phyloP scores from a whole-genome alignment of 75 land plant species.

The Gnetum montanum region DNA sequence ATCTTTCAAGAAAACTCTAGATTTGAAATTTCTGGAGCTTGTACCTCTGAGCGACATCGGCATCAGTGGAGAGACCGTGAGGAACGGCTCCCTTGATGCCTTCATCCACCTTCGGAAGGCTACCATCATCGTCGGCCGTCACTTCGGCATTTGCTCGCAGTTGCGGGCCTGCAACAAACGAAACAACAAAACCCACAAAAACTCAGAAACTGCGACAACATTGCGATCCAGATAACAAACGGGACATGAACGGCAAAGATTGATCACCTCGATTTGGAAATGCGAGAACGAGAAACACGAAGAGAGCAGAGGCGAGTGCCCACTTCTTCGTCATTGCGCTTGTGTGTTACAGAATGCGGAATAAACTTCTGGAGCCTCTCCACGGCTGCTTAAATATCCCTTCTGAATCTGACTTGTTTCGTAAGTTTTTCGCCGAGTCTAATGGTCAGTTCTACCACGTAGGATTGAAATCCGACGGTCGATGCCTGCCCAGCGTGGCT shows the following conservation, averaged over 20 bases:
- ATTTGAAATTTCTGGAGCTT: background rate
- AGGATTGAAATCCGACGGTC: too few species aligned
- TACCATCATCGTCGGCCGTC: slow-evolving; percentile 29
- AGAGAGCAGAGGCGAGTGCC: slow-evolving; percentile 43
- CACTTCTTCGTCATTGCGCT: slow-evolving; percentile 72
- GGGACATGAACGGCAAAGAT: background rate
- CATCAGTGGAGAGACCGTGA: slow-evolving; percentile 76
- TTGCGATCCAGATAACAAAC: background rate
- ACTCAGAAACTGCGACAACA: background rate
- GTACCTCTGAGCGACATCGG: slow-evolving; percentile 87
- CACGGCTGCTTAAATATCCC: too few species aligned
- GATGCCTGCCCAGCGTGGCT: too few species aligned
- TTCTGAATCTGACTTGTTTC: too few species aligned
- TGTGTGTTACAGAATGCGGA: too few species aligned
- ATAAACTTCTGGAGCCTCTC: too few species aligned
- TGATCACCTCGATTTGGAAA: slow-evolving; percentile 48
- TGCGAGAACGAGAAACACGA: slow-evolving; percentile 34
- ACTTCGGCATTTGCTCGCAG: slow-evolving; percentile 62
- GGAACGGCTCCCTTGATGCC: slow-evolving; percentile 82
- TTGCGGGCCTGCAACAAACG: slow-evolving; percentile 26
- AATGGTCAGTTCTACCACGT: too few species aligned
- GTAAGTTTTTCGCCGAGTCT: too few species aligned
- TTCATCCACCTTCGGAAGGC: slow-evolving; percentile 82
- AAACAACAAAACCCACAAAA: background rate
- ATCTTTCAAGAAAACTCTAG: background rate